Percentiles rank a stretch among this genome's conserved stretches.
Evolutionary conservation across 495 filamentous ascomycete species (phyloP).

Genomic region (Tuber umbilicatum): DNA sequence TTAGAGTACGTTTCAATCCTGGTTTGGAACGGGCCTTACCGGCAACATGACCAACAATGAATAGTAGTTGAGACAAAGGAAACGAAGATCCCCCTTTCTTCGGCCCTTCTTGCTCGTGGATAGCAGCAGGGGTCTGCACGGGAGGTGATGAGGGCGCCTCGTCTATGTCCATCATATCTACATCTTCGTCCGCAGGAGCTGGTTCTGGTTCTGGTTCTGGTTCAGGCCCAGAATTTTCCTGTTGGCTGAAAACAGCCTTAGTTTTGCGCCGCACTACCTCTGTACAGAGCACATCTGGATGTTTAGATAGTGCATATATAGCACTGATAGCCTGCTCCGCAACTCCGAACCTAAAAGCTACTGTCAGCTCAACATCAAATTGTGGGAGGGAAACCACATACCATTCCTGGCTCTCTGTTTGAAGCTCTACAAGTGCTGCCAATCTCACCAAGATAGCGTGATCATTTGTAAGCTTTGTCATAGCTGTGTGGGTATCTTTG

Average conservation of each 20-base stretch:
- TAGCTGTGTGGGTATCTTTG: constrained; percentile 55
- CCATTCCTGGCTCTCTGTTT: constrained; percentile 90
- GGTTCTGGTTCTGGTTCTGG: constrained; percentile 39
- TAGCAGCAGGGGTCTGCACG: constrained; percentile 38
- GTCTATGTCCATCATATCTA: constrained; percentile 38
- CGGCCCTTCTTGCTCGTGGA: constrained; percentile 42
- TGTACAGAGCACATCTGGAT: constrained; percentile 88
- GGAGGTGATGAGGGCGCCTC: constrained; percentile 37
- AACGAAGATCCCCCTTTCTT: constrained; percentile 54
- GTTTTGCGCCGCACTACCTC: constrained; percentile 86
- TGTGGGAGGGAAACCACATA: constrained; percentile 43
- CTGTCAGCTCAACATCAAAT: not conserved
- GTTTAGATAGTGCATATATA: constrained; percentile 90
- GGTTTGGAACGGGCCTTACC: constrained; percentile 38
- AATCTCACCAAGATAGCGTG: constrained; percentile 77
- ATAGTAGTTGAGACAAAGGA: constrained; percentile 82
- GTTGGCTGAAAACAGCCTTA: constrained; percentile 62
- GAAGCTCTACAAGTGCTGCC: constrained; percentile 73
- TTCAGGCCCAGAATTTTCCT: constrained; percentile 39
- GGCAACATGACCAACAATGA: constrained; percentile 91
- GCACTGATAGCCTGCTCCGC: constrained; percentile 94
- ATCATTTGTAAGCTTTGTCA: constrained; percentile 79
- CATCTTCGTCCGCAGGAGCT: constrained; percentile 29
- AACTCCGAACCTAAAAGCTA: constrained; percentile 56
- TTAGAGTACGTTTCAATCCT: not conserved